Evolutionary conservation across 805 yeast species (phyloP).

Genomic region (Sugiyamaella americana): DNA sequence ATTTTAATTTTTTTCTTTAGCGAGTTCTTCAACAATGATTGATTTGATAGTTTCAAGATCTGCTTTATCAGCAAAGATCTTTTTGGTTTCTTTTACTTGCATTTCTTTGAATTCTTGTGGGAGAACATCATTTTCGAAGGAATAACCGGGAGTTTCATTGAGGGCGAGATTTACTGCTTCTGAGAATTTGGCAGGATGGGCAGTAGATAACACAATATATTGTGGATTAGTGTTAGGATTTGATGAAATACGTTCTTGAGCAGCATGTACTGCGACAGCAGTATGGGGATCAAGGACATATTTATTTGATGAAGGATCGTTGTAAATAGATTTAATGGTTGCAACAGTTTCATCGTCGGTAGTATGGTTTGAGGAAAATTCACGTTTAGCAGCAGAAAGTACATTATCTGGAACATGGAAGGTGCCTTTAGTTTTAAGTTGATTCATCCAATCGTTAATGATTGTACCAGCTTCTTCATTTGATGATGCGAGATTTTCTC

Average conservation of each 20-base stretch:
- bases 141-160: slow-evolving; percentile 57
- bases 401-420: slow-evolving; percentile 64
- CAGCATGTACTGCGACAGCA: slow-evolving; percentile 85
- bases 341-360: slow-evolving; percentile 69
- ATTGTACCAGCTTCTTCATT: slow-evolving; percentile 66
- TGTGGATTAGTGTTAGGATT: slow-evolving; percentile 33
- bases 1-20: neutral
- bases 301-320: slow-evolving; percentile 41
- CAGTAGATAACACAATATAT: slow-evolving; percentile 82
- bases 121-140: slow-evolving; percentile 80
- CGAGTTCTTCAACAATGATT: slow-evolving; percentile 39
- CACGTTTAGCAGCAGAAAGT: slow-evolving; percentile 56
- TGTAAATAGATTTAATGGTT: slow-evolving; percentile 69
- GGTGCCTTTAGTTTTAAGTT: slow-evolving; percentile 69
- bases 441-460: slow-evolving; percentile 68
- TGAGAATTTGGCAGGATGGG: slow-evolving; percentile 98
- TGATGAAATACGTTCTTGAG: slow-evolving; percentile 54
- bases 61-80: slow-evolving; percentile 62
- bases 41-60: slow-evolving; percentile 68
- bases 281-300: slow-evolving; percentile 95
- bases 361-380: slow-evolving; percentile 75
- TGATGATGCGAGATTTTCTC: slow-evolving; percentile 57
- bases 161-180: slow-evolving; percentile 89
- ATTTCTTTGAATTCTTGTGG: slow-evolving; percentile 81
- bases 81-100: slow-evolving; percentile 65